phyloP scores from a whole-genome alignment of 1,139 yeast species.

The Wickerhamomyces sp. region DNA sequence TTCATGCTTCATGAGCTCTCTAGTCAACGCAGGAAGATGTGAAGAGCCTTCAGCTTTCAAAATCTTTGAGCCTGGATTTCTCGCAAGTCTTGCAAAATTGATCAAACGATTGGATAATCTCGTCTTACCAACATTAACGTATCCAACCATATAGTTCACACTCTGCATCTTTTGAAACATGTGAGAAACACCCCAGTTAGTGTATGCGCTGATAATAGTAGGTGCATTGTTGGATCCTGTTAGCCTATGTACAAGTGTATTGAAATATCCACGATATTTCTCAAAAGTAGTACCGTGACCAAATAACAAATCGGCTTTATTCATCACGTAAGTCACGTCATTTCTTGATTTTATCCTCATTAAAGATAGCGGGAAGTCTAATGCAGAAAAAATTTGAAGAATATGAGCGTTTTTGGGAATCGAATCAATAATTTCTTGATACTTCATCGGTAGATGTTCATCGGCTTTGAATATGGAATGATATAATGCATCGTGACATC shows the following conservation, averaged over 20 bases:
- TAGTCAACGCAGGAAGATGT: constrained; percentile 52
- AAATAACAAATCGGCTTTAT: constrained; percentile 53
- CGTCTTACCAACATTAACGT: constrained; percentile 75
- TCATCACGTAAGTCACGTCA: constrained; percentile 46
- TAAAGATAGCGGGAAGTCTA: constrained; percentile 64
- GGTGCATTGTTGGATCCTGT: constrained; percentile 8
- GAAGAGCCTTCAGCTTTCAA: constrained; percentile 27
- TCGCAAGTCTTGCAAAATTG: constrained; percentile 22
- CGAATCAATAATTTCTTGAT: constrained; percentile 32
- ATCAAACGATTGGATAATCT: constrained; percentile 50
- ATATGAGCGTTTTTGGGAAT: constrained; percentile 48
- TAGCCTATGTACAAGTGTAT: constrained; percentile 28
- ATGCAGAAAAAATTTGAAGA: constrained; percentile 57
- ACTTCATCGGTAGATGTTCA: constrained; percentile 34
- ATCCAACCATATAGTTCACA: constrained; percentile 60
- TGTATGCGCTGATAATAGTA: constrained; percentile 19
- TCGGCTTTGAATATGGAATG: constrained; percentile 33
- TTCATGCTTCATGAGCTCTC: constrained; percentile 37
- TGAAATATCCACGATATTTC: constrained; percentile 42
- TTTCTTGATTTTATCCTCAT: constrained; percentile 34
- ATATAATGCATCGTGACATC: constrained; percentile 51
- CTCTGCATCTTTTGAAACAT: constrained; percentile 24
- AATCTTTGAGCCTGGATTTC: constrained; percentile 10
- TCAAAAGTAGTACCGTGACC: constrained; percentile 29
- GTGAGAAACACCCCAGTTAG: constrained; percentile 17